Base-by-base conservation (phyloP, 2,329 filamentous ascomycete species). In the Pseudogymnoascus sp. region DNA sequence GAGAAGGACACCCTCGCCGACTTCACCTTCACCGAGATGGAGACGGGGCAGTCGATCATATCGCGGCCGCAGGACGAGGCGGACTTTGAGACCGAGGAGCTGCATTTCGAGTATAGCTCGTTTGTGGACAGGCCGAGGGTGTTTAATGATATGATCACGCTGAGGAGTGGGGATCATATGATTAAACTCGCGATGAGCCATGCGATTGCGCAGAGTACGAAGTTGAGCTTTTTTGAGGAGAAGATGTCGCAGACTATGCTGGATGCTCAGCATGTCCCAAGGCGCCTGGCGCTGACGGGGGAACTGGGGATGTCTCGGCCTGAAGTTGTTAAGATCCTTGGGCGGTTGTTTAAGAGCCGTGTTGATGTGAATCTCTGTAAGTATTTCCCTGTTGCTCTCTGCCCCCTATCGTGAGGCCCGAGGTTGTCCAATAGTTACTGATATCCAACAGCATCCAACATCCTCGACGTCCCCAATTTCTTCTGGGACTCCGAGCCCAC, bases 111-210 rank as follows among this genome's bases (percentile, higher is more conserved):
- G 75, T 99, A 99, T 79, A 96, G 91, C 70, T 84, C 86, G 0
- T 84, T 91, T 64, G 91, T 95, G 36, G 88, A 92, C 66, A 85
- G 93, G 60, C 95, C 95, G 3, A 85, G 95, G 63, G 90, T 99
- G 31, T 99, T 96, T 79, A 97, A 99, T 77, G 95, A 99, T 75
- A 99, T 99, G 95, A 97, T 99, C 70, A 99, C 95, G 0, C 79
- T 99, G 49, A 84, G 96, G 66, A 96, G 91, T 65, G 88, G 91
- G 40, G 95, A 99, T 77, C 95, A 99, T 77, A 97, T 99, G 93
- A 96, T 97, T 74, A 97, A 97, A 77, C 82, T 99, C 14, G 92
- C 93, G 36, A 99, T 99, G 79, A 96, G 90, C 74, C 95, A 99
- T 74, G 95, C 93, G 38, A 97, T 99, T 69, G 92, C 92, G 0